phyloP scores from a whole-genome alignment of 306 rosid genomes.

The Fragaria iinumae region DNA sequence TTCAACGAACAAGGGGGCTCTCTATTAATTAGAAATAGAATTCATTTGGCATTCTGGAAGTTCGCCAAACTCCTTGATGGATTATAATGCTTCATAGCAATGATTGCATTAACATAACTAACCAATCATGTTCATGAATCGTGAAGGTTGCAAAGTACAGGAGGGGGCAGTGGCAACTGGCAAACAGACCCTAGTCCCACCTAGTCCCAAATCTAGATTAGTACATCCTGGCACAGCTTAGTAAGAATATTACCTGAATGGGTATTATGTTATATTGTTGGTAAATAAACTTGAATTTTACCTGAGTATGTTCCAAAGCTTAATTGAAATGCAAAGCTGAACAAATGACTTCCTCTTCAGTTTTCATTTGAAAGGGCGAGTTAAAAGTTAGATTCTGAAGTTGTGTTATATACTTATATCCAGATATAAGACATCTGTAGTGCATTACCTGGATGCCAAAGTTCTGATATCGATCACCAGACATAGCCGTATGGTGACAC shows the following conservation, averaged over 20 bases:
- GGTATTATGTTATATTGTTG: too few species aligned
- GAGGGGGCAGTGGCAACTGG: too few species aligned
- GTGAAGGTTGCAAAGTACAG: too few species aligned
- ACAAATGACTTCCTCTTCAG: too few species aligned
- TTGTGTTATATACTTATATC: neutral
- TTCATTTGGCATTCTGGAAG: neutral
- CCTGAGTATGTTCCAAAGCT: too few species aligned
- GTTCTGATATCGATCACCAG: neutral
- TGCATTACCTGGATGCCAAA: neutral
- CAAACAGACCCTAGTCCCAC: too few species aligned
- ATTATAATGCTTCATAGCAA: neutral
- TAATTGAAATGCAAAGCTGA: too few species aligned
- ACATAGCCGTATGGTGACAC: neutral
- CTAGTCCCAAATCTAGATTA: too few species aligned
- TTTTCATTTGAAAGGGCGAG: neutral
- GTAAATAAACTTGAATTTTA: too few species aligned
- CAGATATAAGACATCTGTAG: neutral
- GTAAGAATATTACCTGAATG: too few species aligned
- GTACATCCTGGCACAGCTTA: too few species aligned
- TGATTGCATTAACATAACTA: neutral
- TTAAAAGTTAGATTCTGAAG: neutral
- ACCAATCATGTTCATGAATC: neutral
- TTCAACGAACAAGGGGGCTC: slow-evolving; percentile 17
- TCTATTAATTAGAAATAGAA: neutral
- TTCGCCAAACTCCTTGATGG: neutral